Base-by-base conservation (phyloP, 1,284 basidiomycete species). In the Cystobasidiaceae sp. region DNA sequence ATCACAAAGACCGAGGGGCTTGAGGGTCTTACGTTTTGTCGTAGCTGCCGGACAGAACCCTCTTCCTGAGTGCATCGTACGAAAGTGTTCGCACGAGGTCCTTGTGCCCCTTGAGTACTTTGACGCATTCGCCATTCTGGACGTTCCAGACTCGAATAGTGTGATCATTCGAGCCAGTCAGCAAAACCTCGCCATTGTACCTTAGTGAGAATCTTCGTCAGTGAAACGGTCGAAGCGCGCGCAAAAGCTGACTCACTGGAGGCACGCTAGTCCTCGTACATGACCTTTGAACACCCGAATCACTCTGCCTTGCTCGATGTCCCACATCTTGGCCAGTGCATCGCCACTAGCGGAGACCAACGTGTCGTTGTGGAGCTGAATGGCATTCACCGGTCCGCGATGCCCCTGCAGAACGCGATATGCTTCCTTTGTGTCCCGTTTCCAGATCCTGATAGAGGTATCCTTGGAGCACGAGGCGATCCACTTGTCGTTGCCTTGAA, bases 141-240 rank as follows among this genome's bases (percentile, higher is more conserved):
- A 85, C 85, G 69, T 82, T 82, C 88, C 88, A 91, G 11, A 92
- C 78, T 75, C 89, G 90, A 78, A 92, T 90, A 71, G 87, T 89
- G 74, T 86, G 86, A 77, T 92, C 91, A 74, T 89, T 93, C n/a
- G 87, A 89, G 50, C 91, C 92, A 5, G 87, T 88, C 30, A 92
- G 82, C 66, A 94, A 88, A 21, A 85, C 78, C 68, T 86, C 84
- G 67, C 84, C 87, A 86, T 90, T 52, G 32, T 64, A 64, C 32
- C 60, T 49, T 3, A 46, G 13, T 4, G 48, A 54, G n/a, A 67
- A 41, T 59, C 46, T n/a, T 23, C 43, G 51, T n/a, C 34, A 1
- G 19, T 6, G 28, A 23, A 51, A 21, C 19, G 27, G 51, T 13
- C 48, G n/a, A n/a, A n/a, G n/a, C n/a, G n/a, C n/a, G n/a, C n/a